Evolutionary conservation across 768 basidiomycete genomes (phyloP), one percentile per base, ranked within the genome.

Genomic region (Xanthoconium stramineum): DNA sequence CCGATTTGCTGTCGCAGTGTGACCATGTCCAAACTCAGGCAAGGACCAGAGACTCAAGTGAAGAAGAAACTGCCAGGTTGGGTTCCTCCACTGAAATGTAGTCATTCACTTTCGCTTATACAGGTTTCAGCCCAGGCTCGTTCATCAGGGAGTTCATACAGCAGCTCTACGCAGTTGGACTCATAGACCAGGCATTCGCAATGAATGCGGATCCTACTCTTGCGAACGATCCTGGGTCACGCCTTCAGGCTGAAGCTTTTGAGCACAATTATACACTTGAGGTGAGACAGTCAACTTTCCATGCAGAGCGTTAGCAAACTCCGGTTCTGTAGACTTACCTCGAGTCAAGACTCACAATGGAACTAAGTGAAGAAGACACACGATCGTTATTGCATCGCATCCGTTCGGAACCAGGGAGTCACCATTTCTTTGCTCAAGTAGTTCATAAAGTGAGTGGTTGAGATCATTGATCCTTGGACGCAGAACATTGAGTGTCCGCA

Each of bases 241-340:
- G 81, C 45, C 71, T 88, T 56, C 74, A 77, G 43, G 62, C 75
- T 1, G 89, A 91, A 63, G 81, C 84, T 7, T 78, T 81, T 47
- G 88, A 89, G 57, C 73, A 74, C 53, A 80, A 81, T n/a, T 61
- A 74, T 24, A 83, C 86, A 33, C 69, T 89, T 6, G 80, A 81
- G 65, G 89, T 87, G 54, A 66, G 74, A 56, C 4, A 15, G 8
- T 17, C 28, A 5, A 33, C 19, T 2, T 35, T 49, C 2, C 15
- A 9, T 24, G 11, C 19, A 24, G 33, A 32, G 35, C 42, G 32
- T 58, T 50, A 38, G n/a, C 61, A 20, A 28, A 63, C 49, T 47
- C 40, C 42, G 10, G 36, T 28, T 46, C 48, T 55, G 24, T 55
- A 70, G 59, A 55, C 52, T 47, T 86, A 83, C 63, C 65, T 91